Evolutionary conservation across 139 green algal species (phyloP), one percentile per base, ranked within the genome.

Genomic region (Medakamo hakoo): DNA sequence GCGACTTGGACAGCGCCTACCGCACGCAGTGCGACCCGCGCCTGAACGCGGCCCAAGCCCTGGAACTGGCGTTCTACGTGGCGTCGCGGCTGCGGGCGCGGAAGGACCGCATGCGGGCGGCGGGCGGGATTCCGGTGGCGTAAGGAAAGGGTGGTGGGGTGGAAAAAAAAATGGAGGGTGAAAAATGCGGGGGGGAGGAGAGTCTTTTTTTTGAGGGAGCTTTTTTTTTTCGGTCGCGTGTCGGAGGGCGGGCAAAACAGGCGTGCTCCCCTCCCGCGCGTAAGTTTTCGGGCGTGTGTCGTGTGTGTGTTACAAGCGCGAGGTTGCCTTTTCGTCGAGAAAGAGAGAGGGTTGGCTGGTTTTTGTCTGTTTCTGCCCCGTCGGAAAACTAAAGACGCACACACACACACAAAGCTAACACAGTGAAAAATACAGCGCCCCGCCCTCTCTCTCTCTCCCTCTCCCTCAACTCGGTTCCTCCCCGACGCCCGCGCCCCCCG

Each of bases 21-120:
- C 86, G 97, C 82, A 98, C 93, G n/a, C 90, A 98, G 80, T 99
- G 93, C 80, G 93, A 99, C 78, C 93, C 93, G 22, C 86, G 93
- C 55, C 82, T 99, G 19, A 99, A 99, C 66, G 92, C 89, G 32
- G 86, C 90, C 79, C 93, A 99, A 78, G 82, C 88, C 24, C 82
- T 99, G 68, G 93, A 99, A 82, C 86, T 99, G 74, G 82, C 91
- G 56, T 99, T 99, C 83, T 94, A 96, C 70, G 88, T 98, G 18
- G 86, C 90, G 9, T 80, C 68, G 40, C 78, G 87, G 26, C 71
- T 94, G 52, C 70, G 83, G 56, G 56, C 74, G 63, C 65, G 77
- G 49, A 69, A 62, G 52, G 67, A 70, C 58, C 63, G 40, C 18
- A 61, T 64, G 27, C 24, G n/a, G 57, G 29, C 57, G 30, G 56